Percentiles rank a stretch among this genome's conserved stretches.
phyloP scores from a whole-genome alignment of 2,329 filamentous ascomycete genomes.

The Diplodia corticola region DNA sequence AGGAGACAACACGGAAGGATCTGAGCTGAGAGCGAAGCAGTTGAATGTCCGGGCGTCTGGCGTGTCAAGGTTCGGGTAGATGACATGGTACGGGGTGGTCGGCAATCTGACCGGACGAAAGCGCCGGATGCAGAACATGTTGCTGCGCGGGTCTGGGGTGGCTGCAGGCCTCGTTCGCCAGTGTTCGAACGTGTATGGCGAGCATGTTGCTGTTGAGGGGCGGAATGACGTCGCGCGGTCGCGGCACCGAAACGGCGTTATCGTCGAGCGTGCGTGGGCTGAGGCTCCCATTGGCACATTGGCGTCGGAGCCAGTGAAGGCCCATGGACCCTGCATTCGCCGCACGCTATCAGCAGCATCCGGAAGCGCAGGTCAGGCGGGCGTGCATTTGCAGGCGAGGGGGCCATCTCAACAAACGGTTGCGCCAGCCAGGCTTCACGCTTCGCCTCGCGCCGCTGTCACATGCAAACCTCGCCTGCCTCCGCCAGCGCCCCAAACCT shows the following conservation, averaged over 20 bases:
- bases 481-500: background rate
- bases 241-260: background rate
- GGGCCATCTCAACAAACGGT: background rate
- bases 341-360: slow-evolving; percentile 1
- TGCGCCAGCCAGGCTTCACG: background rate
- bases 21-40: too few relatives aligned
- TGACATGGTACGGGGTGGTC: background rate
- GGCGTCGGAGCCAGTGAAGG: slow-evolving; percentile 4
- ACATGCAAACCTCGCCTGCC: background rate
- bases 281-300: too few relatives aligned
- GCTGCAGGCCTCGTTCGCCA: background rate
- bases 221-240: background rate
- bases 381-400: background rate
- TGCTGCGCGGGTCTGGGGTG: background rate
- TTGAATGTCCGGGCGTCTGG: too few relatives aligned
- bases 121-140: background rate
- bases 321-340: background rate
- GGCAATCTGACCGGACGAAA: background rate
- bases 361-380: background rate
- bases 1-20: too few relatives aligned
- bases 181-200: background rate
- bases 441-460: background rate
- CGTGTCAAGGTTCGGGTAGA: too few relatives aligned
- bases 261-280: too few relatives aligned
- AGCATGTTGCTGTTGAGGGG: background rate